Evolutionary conservation across 1,284 basidiomycete genomes (phyloP), one percentile per base, ranked within the genome.

Genomic region (Chiua sp.): DNA sequence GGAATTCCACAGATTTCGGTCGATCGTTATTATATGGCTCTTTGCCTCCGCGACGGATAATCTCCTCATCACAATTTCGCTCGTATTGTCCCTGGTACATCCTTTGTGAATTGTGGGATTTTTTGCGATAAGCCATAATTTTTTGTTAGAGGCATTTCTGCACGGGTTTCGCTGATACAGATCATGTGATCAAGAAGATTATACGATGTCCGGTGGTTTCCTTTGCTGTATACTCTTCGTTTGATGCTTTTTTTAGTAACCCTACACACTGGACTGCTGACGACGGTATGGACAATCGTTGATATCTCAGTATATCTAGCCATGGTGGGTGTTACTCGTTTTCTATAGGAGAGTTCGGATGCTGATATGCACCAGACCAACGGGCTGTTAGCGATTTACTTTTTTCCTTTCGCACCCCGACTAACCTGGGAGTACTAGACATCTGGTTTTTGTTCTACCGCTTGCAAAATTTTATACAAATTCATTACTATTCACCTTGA

Each of bases 381-480:
- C 39, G 68, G 68, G 28, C 50, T 57, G 68, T 69, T 51, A 51
- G 70, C 61, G 32, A 20, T 22, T 28, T 16, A 30, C 12, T 20
- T 2, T 37, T 54, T 51, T 22, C 8, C 11, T 30, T 15, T 3
- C 28, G 28, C 22, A 11, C 35, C 16, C 47, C 35, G 8, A 35
- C 58, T 68, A 16, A 61, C 23, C 15, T 52, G 35, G 13, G 10
- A 37, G 20, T 47, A 37, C 28, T 28, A 70, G 72, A 53, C 72
- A 75, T 57, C 67, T 75, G 8, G 50, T 72, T 42, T 71, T 77
- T 42, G 73, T 73, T 37, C 66, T 77, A 54, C 65, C 75, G 12
- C 65, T 76, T 23, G 67, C 73, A 28, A 77, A 77, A 59, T 63
- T 77, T 30, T 77, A 75, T 65, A 76, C 71, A 3, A 75, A 76